These are phyloP conservation scores for Fagus crenata DNA, from an alignment of 306 rosid genomes.

Conservation along the genomic window DNA sequence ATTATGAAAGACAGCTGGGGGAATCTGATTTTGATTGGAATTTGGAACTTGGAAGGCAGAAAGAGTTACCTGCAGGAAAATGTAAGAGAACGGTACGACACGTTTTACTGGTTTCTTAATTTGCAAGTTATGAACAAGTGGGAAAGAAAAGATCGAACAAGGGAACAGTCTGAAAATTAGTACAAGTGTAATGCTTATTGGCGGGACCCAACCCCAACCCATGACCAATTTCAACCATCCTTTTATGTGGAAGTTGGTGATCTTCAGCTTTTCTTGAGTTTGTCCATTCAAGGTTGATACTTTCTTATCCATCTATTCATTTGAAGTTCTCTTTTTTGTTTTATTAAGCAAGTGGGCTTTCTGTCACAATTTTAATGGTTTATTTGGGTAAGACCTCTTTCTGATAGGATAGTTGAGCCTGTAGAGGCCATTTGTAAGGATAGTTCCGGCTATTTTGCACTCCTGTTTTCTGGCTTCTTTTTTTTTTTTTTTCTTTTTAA, in stretches of 20 bases:
- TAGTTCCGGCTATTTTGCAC: too few relatives aligned
- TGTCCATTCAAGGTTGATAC: conserved; percentile 24
- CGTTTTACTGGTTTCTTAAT: not conserved
- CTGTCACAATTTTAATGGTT: too few relatives aligned
- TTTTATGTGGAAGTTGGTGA: not conserved
- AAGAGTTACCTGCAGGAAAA: not conserved
- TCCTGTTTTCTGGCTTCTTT: too few relatives aligned
- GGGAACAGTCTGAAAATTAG: conserved; percentile 7
- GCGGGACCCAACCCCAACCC: not conserved
- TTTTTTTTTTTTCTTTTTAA: too few relatives aligned
- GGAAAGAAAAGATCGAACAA: not conserved
- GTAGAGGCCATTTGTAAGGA: too few relatives aligned
- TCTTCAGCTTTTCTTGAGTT: conserved; percentile 18
- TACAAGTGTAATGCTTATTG: not conserved
- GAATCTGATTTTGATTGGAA: conserved; percentile 14
- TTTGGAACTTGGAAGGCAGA: too few relatives aligned
- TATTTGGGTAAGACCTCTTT: too few relatives aligned
- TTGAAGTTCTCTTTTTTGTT: too few relatives aligned
- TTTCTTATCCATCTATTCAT: too few relatives aligned
- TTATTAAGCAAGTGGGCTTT: too few relatives aligned
- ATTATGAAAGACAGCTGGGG: conserved; percentile 13
- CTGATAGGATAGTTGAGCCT: too few relatives aligned
- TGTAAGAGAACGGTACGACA: not conserved
- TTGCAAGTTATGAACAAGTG: conserved; percentile 3
- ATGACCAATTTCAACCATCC: not conserved